Conservation (phyloP, 805 yeast genomes). For the Zygosaccharomyces bisporus region DNA sequence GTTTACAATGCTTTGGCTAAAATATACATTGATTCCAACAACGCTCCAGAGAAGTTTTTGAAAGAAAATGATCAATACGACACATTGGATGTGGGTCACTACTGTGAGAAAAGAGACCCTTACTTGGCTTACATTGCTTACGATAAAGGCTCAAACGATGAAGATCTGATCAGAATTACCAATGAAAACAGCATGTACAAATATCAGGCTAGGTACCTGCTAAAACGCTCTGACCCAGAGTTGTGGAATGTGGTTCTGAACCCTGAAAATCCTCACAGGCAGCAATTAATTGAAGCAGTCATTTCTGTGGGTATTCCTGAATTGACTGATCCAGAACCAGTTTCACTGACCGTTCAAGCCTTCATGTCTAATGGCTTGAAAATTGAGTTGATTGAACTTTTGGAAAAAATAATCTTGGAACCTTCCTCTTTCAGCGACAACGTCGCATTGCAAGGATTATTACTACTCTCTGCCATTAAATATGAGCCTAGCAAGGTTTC, state of each 20-base stretch:
- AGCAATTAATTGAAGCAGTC: constrained; percentile 89
- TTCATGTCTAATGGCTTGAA: constrained; percentile 95
- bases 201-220: constrained; percentile 95
- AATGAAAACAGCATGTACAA: constrained; percentile 98
- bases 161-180: constrained; percentile 84
- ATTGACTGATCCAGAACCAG: constrained; percentile 86
- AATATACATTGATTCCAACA: constrained; percentile 95
- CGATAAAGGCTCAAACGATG: constrained; percentile 91
- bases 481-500: constrained; percentile 86
- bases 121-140: constrained; percentile 96
- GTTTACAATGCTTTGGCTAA: constrained; percentile 94
- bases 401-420: constrained; percentile 93
- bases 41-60: constrained; percentile 94
- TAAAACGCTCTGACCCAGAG: constrained; percentile 77
- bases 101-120: constrained; percentile 99
- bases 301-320: constrained; percentile 96
- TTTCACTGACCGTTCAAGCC: constrained; percentile 88
- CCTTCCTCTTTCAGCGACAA: constrained; percentile 97
- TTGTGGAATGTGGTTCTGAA: constrained; percentile 79
- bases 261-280: constrained; percentile 77
- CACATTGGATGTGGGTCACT: constrained; percentile 92
- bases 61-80: constrained; percentile 87
- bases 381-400: constrained; percentile 84
- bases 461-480: constrained; percentile 90
- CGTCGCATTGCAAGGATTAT: constrained; percentile 88